A percentile compares a stretch with the other conserved stretches of the same genome.
phyloP scores from a whole-genome alignment of 805 yeast genomes.

The Cyberlindnera amylophila region DNA sequence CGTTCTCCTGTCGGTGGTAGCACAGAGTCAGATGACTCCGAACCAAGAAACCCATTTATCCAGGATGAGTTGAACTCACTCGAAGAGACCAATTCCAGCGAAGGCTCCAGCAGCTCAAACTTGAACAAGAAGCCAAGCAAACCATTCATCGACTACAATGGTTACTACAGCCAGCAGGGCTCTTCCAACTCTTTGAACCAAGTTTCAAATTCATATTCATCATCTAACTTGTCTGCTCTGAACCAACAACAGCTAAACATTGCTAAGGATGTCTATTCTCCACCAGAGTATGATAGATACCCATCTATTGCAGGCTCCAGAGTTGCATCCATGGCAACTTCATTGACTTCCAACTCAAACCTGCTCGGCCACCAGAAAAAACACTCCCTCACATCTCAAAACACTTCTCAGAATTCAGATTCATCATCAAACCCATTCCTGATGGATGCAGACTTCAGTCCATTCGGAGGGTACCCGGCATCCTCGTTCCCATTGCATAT shows the following conservation, averaged over 20 bases:
- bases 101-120: slow-evolving; percentile 19
- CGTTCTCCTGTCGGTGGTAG: slow-evolving; percentile 23
- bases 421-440: slow-evolving; percentile 38
- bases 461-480: slow-evolving; percentile 97
- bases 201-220: slow-evolving; percentile 18
- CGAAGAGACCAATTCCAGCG: slow-evolving; percentile 23
- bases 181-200: slow-evolving; percentile 35
- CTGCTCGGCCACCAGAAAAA: slow-evolving; percentile 16
- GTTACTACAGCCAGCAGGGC: slow-evolving; percentile 39
- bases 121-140: slow-evolving; percentile 22
- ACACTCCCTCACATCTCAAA: slow-evolving; percentile 15
- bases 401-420: slow-evolving; percentile 21
- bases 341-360: slow-evolving; percentile 33
- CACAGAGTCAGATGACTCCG: slow-evolving; percentile 24
- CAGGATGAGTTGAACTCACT: slow-evolving; percentile 27
- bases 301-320: slow-evolving; percentile 58
- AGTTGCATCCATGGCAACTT: slow-evolving; percentile 47
- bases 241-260: slow-evolving; percentile 11
- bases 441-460: slow-evolving; percentile 67
- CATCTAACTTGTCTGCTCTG: slow-evolving; percentile 23
- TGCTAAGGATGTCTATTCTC: slow-evolving; percentile 31
- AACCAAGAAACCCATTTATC: slow-evolving; percentile 28
- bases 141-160: slow-evolving; percentile 40
- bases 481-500: slow-evolving; percentile 84
- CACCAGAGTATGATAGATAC: slow-evolving; percentile 64